phyloP scores from a whole-genome alignment of 306 rosid species.

The Sindora glabra region DNA sequence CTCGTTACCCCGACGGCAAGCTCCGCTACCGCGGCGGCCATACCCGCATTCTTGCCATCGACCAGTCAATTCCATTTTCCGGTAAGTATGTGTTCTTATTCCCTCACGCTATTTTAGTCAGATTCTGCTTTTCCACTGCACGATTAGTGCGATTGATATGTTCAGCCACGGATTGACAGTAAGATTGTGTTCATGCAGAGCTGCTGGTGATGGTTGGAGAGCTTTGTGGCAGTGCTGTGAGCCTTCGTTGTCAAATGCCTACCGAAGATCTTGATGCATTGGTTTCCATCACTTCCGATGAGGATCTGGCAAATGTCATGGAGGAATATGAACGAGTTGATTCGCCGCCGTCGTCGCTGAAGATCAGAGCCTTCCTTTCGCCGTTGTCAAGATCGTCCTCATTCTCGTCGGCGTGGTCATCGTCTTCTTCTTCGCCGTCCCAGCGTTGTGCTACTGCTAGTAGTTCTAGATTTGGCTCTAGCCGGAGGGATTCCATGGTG shows the following conservation, averaged over 20 bases:
- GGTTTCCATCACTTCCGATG: no score
- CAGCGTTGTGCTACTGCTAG: not conserved
- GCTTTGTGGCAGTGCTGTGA: no score
- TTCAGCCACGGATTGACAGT: not conserved
- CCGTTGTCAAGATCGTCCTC: conserved; percentile 26
- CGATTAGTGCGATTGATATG: not conserved
- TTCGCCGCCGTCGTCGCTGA: no score
- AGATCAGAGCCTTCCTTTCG: conserved; percentile 37
- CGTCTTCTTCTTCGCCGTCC: conserved; percentile 16
- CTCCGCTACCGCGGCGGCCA: conserved; percentile 65
- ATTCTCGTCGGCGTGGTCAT: conserved; percentile 19
- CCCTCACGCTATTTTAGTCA: no score
- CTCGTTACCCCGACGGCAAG: no score
- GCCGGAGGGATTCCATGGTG: not conserved
- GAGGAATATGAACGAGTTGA: no score
- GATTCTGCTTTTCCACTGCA: not conserved
- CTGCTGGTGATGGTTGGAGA: conserved; percentile 46
- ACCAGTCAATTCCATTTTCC: conserved; percentile 42
- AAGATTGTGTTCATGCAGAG: conserved; percentile 30
- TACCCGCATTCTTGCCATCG: conserved; percentile 57
- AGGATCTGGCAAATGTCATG: no score
- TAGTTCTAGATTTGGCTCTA: conserved; percentile 4
- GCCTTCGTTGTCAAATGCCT: no score
- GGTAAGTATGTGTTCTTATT: conserved; percentile 30
- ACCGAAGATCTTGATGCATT: no score